These are phyloP conservation scores for Pezicula radicicola DNA, from an alignment of 2,329 filamentous ascomycete genomes.

Conservation along the genomic window DNA sequence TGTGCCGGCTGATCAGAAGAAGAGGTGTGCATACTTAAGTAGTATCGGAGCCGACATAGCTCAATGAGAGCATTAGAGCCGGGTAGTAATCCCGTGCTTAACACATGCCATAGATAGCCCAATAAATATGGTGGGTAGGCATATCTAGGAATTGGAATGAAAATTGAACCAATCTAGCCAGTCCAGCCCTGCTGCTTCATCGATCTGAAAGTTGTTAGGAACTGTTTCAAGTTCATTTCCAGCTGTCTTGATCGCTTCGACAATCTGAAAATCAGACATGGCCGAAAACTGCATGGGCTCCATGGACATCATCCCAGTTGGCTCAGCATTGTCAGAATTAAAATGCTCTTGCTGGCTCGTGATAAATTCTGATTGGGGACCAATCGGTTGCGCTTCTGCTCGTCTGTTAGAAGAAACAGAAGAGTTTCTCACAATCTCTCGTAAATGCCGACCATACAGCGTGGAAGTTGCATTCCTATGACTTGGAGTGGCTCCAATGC, in stretches of 20 bases:
- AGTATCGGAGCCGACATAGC: conserved; percentile 44
- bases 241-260: conserved; percentile 62
- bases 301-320: conserved; percentile 1
- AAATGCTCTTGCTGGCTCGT: conserved; percentile 2
- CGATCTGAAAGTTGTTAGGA: conserved; percentile 17
- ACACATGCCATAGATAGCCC: no score
- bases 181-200: conserved; percentile 22
- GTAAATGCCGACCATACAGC: conserved; percentile 53
- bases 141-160: conserved; percentile 9
- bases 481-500: conserved; percentile 61
- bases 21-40: conserved; percentile 45
- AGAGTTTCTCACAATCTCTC: conserved; percentile 32
- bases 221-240: conserved; percentile 51
- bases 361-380: conserved; percentile 3
- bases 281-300: conserved; percentile 60
- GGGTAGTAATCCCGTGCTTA: no score
- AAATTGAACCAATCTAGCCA: conserved; percentile 28
- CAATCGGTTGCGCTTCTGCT: conserved; percentile 6
- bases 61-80: conserved; percentile 32
- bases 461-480: conserved; percentile 67
- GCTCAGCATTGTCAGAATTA: not conserved
- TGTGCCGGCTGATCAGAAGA: conserved; percentile 34
- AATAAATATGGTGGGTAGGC: not conserved
- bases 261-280: conserved; percentile 69
- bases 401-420: conserved; percentile 11